Conservation (phyloP, 805 yeast species). For the Saccharomycopsis babjevae region DNA sequence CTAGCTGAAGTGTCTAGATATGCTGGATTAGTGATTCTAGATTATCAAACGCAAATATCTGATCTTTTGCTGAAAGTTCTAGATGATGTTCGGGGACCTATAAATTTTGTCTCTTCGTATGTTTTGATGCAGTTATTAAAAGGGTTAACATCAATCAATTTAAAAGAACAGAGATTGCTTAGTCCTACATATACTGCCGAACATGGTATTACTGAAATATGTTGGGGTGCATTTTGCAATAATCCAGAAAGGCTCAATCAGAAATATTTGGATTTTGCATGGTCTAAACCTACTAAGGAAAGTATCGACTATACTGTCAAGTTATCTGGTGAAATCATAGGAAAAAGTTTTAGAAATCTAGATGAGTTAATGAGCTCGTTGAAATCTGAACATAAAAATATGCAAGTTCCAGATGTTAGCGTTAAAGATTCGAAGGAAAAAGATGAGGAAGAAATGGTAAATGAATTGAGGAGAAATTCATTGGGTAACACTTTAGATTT, state of each 20-base stretch:
- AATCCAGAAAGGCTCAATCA: slow-evolving; percentile 37
- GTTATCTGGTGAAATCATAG: slow-evolving; percentile 41
- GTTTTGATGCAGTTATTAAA: slow-evolving; percentile 58
- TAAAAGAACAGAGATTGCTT: slow-evolving; percentile 41
- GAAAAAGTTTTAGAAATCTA: slow-evolving; percentile 35
- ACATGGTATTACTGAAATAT: slow-evolving; percentile 35
- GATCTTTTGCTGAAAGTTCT: slow-evolving; percentile 37
- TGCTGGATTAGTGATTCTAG: slow-evolving; percentile 43
- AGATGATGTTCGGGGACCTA: slow-evolving; percentile 50
- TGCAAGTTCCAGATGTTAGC: neutral
- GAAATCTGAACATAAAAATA: slow-evolving; percentile 17
- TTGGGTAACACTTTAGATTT: neutral
- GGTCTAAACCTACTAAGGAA: slow-evolving; percentile 60
- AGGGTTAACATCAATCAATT: slow-evolving; percentile 50
- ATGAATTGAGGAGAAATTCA: neutral
- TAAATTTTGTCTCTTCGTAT: slow-evolving; percentile 50
- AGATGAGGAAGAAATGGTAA: neutral
- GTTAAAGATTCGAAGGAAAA: neutral
- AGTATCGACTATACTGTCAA: slow-evolving; percentile 55
- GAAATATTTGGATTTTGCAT: slow-evolving; percentile 45
- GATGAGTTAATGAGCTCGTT: slow-evolving; percentile 24
- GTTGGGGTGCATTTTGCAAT: slow-evolving; percentile 73
- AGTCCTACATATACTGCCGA: slow-evolving; percentile 22
- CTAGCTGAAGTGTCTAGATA: slow-evolving; percentile 63
- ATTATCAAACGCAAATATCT: slow-evolving; percentile 34